Conservation (phyloP, 805 yeast genomes). For the Saccharomycodes ludwigii region DNA sequence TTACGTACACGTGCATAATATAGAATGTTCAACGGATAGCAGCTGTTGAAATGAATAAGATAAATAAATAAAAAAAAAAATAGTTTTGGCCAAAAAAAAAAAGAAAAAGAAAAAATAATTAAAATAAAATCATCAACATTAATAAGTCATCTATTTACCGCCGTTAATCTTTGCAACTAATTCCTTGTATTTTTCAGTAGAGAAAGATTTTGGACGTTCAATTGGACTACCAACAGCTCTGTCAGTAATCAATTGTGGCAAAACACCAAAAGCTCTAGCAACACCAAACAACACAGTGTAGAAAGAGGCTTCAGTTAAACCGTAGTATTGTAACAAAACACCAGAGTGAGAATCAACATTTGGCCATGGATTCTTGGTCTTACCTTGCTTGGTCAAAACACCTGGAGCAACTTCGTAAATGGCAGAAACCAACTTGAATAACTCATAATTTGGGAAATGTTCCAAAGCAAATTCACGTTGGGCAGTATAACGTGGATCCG, state of each 20-base stretch:
- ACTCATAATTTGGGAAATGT: constrained; percentile 67
- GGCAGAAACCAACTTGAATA: constrained; percentile 66
- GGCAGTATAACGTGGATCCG: constrained; percentile 81
- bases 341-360: constrained; percentile 85
- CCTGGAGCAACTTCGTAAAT: constrained; percentile 76
- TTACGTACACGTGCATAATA: no score
- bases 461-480: constrained; percentile 70
- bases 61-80: no score
- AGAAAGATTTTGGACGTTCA: constrained; percentile 88
- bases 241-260: constrained; percentile 76
- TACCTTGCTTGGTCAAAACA: constrained; percentile 72
- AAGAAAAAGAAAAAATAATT: no score
- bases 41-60: neutral
- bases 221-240: constrained; percentile 73
- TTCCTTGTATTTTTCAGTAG: constrained; percentile 84
- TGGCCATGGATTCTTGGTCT: constrained; percentile 91
- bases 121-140: neutral
- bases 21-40: no score
- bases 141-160: constrained; percentile 9
- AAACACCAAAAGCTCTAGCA: constrained; percentile 75
- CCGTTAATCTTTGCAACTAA: constrained; percentile 40
- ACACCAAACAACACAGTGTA: constrained; percentile 83
- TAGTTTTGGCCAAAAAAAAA: neutral
- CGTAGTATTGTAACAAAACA: constrained; percentile 75
- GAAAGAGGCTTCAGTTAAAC: constrained; percentile 69